Conservation (phyloP, 169 alveolate species). For the Plasmodium adleri region DNA sequence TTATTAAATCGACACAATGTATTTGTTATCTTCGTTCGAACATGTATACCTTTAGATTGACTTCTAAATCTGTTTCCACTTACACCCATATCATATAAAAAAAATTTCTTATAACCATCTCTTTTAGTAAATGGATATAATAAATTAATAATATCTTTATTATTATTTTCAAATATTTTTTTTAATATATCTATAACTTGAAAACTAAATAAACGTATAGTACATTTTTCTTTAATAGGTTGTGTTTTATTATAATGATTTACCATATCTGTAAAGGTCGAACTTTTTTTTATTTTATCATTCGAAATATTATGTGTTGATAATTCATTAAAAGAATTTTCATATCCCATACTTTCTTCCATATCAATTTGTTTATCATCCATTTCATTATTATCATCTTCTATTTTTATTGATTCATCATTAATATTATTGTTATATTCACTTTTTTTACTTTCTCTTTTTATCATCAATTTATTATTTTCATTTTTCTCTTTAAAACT, state of each 20-base stretch:
- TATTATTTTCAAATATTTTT: slow-evolving; percentile 84
- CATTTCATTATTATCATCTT: too few species aligned
- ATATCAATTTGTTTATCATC: too few species aligned
- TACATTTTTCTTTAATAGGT: slow-evolving; percentile 83
- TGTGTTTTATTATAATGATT: slow-evolving; percentile 76
- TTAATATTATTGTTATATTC: too few species aligned
- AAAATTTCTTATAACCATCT: slow-evolving; percentile 81
- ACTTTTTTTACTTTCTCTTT: too few species aligned
- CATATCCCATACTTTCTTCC: neutral
- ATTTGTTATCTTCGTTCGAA: slow-evolving; percentile 72
- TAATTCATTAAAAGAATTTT: neutral
- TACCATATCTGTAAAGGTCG: slow-evolving; percentile 48
- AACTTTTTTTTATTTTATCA: slow-evolving; percentile 8
- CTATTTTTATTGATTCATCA: too few species aligned
- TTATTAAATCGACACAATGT: slow-evolving; percentile 81
- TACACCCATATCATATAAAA: slow-evolving; percentile 88
- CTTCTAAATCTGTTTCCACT: slow-evolving; percentile 85
- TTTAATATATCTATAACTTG: slow-evolving; percentile 85
- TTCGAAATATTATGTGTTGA: slow-evolving; percentile 25
- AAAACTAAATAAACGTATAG: slow-evolving; percentile 87
- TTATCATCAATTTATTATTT: too few species aligned
- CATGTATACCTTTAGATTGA: slow-evolving; percentile 69
- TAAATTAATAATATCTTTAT: slow-evolving; percentile 80
- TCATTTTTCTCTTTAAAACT: neutral
- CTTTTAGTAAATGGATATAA: slow-evolving; percentile 84